Conservation (phyloP, 2,329 filamentous ascomycete species). For the Beauveria sp. region DNA sequence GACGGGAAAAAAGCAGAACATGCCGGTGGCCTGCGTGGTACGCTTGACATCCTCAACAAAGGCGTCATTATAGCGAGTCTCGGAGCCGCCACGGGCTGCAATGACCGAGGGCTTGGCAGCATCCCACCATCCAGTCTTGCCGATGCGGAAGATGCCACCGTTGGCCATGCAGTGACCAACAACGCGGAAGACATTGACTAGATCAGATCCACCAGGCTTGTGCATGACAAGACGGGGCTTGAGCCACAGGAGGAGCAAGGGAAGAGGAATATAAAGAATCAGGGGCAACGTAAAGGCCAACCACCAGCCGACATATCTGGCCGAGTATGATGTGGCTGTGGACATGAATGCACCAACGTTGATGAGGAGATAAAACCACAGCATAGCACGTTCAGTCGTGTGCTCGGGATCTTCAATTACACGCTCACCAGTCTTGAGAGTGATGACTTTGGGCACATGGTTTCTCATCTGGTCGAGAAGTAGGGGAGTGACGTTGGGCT, state of each 20-base stretch:
- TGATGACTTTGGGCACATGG: slow-evolving; percentile 31
- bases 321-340: slow-evolving; percentile 44
- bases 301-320: slow-evolving; percentile 45
- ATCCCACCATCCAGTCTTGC: slow-evolving; percentile 50
- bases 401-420: slow-evolving; percentile 62
- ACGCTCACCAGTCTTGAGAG: slow-evolving; percentile 47
- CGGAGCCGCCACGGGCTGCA: slow-evolving; percentile 32
- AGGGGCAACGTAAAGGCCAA: slow-evolving; percentile 36
- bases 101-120: slow-evolving; percentile 48
- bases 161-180: slow-evolving; percentile 46
- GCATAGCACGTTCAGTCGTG: slow-evolving; percentile 58
- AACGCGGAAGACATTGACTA: slow-evolving; percentile 51
- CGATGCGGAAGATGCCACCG: slow-evolving; percentile 42
- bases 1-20: slow-evolving; percentile 34
- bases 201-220: slow-evolving; percentile 58
- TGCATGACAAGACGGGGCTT: slow-evolving; percentile 48
- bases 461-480: slow-evolving; percentile 58
- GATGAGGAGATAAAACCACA: slow-evolving; percentile 53
- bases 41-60: slow-evolving; percentile 60
- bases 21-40: slow-evolving; percentile 32
- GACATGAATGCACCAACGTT: slow-evolving; percentile 46
- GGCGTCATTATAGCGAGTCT: slow-evolving; percentile 52
- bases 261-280: slow-evolving; percentile 51
- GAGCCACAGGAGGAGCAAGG: slow-evolving; percentile 47
- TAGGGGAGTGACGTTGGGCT: slow-evolving; percentile 62